These are phyloP conservation scores for Hanseniaspora gamundiae DNA, from an alignment of 1,139 yeast genomes.

Conservation along the genomic window DNA sequence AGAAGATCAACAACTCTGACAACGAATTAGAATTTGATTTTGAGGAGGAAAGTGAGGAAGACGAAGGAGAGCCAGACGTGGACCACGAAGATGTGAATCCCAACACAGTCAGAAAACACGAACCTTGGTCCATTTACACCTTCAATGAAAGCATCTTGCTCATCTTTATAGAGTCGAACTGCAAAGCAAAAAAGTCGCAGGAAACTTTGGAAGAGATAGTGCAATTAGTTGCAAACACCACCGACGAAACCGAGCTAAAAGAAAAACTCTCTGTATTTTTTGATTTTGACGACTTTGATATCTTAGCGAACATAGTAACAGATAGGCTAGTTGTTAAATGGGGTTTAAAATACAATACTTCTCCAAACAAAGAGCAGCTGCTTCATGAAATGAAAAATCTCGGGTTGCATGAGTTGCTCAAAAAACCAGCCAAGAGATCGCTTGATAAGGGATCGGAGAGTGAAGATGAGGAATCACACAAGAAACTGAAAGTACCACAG, in stretches of 20 bases:
- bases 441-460: conserved; percentile 13
- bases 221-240: conserved; percentile 26
- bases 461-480: conserved; percentile 9
- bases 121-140: not conserved
- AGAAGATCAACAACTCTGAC: not conserved
- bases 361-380: conserved; percentile 26
- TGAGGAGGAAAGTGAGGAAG: conserved; percentile 10
- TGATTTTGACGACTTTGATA: conserved; percentile 37
- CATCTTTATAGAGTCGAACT: not conserved
- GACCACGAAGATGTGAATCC: too few relatives aligned
- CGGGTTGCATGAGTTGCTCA: conserved; percentile 25
- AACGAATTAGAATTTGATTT: conserved; percentile 11
- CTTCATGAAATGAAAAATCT: conserved; percentile 23
- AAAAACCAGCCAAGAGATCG: conserved; percentile 21
- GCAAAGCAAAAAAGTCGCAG: conserved; percentile 4
- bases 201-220: conserved; percentile 17
- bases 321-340: conserved; percentile 46
- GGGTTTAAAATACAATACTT: conserved; percentile 35
- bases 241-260: conserved; percentile 35
- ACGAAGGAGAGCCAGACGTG: conserved; percentile 5
- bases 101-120: too few relatives aligned
- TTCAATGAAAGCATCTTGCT: not conserved
- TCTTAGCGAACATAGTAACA: conserved; percentile 37
- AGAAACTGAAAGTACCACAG: conserved; percentile 3
- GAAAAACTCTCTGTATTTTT: conserved; percentile 38